phyloP scores from a whole-genome alignment of 805 yeast species.

The Saturnispora hagleri region DNA sequence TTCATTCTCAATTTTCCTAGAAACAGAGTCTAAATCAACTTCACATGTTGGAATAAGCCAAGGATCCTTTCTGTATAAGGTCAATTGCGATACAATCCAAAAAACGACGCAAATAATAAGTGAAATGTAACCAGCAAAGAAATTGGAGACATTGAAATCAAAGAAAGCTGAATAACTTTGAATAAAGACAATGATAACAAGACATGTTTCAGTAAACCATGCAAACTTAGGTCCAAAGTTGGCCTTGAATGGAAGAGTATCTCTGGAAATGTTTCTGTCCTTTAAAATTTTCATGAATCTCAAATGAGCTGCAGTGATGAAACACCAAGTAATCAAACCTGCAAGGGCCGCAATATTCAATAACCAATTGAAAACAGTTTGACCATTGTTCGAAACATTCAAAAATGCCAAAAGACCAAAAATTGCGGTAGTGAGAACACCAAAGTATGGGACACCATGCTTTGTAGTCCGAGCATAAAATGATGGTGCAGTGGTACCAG shows the following conservation, averaged over 20 bases:
- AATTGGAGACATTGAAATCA: conserved; percentile 40
- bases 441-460: conserved; percentile 52
- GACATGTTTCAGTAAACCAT: conserved; percentile 47
- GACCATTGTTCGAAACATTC: conserved; percentile 43
- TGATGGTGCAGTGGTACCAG: conserved; percentile 51
- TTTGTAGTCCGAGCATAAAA: conserved; percentile 40
- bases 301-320: conserved; percentile 54
- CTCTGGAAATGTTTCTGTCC: conserved; percentile 54
- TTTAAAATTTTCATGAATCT: conserved; percentile 62
- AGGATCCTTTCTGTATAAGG: conserved; percentile 40
- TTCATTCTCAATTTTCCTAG: conserved; percentile 28
- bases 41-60: conserved; percentile 41
- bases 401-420: conserved; percentile 61
- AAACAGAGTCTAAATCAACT: conserved; percentile 35
- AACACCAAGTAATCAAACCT: conserved; percentile 66
- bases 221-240: conserved; percentile 55
- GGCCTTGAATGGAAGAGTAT: conserved; percentile 67
- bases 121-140: conserved; percentile 66
- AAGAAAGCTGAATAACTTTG: conserved; percentile 66
- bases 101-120: conserved; percentile 46
- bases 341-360: conserved; percentile 70
- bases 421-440: conserved; percentile 47
- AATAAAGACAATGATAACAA: conserved; percentile 48
- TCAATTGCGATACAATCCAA: conserved; percentile 43
- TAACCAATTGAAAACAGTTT: conserved; percentile 60